Base-by-base conservation (phyloP, 2,329 filamentous ascomycete genomes). In the Neofusicoccum laricinum region DNA sequence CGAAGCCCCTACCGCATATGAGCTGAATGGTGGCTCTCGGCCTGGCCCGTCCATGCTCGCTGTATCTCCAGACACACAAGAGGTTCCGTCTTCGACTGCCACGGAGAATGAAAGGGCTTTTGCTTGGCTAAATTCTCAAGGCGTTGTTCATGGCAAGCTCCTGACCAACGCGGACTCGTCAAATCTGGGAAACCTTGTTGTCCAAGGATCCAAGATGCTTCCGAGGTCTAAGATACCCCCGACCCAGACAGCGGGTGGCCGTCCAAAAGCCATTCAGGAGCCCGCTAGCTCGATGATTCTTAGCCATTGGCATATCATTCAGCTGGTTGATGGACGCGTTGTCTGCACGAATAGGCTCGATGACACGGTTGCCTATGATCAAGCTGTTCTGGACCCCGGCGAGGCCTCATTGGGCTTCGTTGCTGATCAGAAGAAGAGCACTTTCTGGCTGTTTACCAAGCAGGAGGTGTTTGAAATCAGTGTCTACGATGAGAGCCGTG, bases 381-480 rank as follows among this genome's bases (percentile, higher is more conserved):
- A 98, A 76, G 83, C 88, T 21, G 90, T 99, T 4, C 82, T 98
- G 14, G 90, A 94, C 63, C 85, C 87, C 4, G 91, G 90, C 0
- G 91, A 97, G 70, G 88, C 84, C 70, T 87, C 89, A 4, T 81
- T 99, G n/a, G 93, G 91, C 0, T 85, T 99, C 17, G 89, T 93
- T 58, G 89, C 94, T 8, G 95, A 99, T 76, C 85, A 90, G 66
- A 94, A 95, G 76, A 97, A 97, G 81, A 96, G 94, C 72, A 99
- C 95, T 0, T 97, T 94, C 74, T 99, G 96, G 95, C 84, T 99
- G 2, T 96, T 98, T 73, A 98, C 94, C 0, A 85, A 87, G 0
- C 86, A 91, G 64, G 93, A 96, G 71, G 97, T 99, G 58, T 97
- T 93, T 70, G 95, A 99, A 78, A 90, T 99, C 65, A 91, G 95